Evolutionary conservation across 2,329 filamentous ascomycete genomes (phyloP), one percentile per base, ranked within the genome.

Genomic region (Beauveria pseudobassiana): DNA sequence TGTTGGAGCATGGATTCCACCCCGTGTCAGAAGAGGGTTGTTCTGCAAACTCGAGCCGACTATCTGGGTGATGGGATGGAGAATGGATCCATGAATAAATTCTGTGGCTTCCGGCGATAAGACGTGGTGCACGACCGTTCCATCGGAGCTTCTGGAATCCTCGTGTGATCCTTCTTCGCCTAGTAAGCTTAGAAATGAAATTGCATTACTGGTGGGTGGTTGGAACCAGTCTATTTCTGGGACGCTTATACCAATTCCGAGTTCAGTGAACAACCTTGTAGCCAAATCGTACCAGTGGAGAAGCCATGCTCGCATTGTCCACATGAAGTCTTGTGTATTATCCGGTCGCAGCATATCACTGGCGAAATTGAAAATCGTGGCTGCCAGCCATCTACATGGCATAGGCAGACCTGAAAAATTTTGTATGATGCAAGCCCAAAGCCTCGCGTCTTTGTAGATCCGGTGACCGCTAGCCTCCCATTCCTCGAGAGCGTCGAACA

Each of bases 371-470:
- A 70, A 75, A 24, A 73, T 63, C 49, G 55, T 67, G 30, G 70
- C 66, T 26, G 73, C 68, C 38, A 74, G 60, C 72, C 66, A 74
- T 64, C 73, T 68, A 46, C 74, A 58, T 38, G 70, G 66, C 50
- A 65, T 70, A 18, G 71, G 71, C 1, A 75, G 61, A 6, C 34
- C 10, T 2, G 40, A 5, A 0, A 28, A 20, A 5, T 66, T 63
- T 57, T 75, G 73, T 2, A 67, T 28, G 10, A 66, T 65, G 57
- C 73, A 75, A 5, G 70, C 69, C 73, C 73, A 75, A 6, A 62
- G 52, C 18, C 73, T 68, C 18, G 71, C 72, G 22, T 62, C 45
- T 34, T 63, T 67, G 64, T 73, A 73, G 16, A 70, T 0, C 12
- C 30, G 42, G 52, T 75, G 70, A 12, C 61, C 63, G 16, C 62